Evolutionary conservation across 1,139 yeast genomes (phyloP).

Genomic region (Scheffersomyces illinoinensis): DNA sequence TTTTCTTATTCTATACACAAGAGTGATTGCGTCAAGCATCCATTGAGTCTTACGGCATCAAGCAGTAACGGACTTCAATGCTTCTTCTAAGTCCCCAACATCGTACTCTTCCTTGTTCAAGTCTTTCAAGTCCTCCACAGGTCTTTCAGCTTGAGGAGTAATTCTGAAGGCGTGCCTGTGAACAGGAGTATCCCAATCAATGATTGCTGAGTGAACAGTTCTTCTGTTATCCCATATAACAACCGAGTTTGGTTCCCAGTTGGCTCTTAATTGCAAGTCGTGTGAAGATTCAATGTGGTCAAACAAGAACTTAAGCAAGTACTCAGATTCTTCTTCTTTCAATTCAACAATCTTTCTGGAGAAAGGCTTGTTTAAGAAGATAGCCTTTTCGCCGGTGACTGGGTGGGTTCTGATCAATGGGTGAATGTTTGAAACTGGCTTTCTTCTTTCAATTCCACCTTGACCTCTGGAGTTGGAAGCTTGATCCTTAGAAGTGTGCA

Average conservation of each 20-base stretch:
- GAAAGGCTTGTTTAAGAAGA: slow-evolving; percentile 55
- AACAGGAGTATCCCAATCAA: slow-evolving; percentile 44
- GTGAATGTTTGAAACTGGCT: slow-evolving; percentile 47
- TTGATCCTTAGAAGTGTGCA: slow-evolving; percentile 28
- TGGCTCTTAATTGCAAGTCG: slow-evolving; percentile 58
- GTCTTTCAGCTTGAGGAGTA: slow-evolving; percentile 51
- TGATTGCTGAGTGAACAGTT: slow-evolving; percentile 42
- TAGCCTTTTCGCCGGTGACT: slow-evolving; percentile 51
- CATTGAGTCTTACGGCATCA: background rate
- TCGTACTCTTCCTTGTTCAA: slow-evolving; percentile 35
- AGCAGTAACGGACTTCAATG: slow-evolving; percentile 22
- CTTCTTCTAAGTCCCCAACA: slow-evolving; percentile 40
- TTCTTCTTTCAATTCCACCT: slow-evolving; percentile 46
- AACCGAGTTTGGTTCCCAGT: slow-evolving; percentile 58
- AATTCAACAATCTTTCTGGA: slow-evolving; percentile 57
- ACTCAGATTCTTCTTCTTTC: slow-evolving; percentile 56
- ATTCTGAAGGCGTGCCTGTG: slow-evolving; percentile 47
- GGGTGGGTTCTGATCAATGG: slow-evolving; percentile 62
- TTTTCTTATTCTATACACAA: background rate
- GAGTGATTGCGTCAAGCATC: background rate
- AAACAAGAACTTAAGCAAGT: slow-evolving; percentile 50
- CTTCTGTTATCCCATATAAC: slow-evolving; percentile 54
- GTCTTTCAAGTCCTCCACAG: slow-evolving; percentile 37
- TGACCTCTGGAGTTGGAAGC: slow-evolving; percentile 29
- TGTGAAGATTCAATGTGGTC: slow-evolving; percentile 46